A percentile compares a stretch with the other conserved stretches of the same genome.
These are phyloP conservation scores for Tetradesmus obliquus DNA, from an alignment of 139 green algal species.

Conservation along the genomic window DNA sequence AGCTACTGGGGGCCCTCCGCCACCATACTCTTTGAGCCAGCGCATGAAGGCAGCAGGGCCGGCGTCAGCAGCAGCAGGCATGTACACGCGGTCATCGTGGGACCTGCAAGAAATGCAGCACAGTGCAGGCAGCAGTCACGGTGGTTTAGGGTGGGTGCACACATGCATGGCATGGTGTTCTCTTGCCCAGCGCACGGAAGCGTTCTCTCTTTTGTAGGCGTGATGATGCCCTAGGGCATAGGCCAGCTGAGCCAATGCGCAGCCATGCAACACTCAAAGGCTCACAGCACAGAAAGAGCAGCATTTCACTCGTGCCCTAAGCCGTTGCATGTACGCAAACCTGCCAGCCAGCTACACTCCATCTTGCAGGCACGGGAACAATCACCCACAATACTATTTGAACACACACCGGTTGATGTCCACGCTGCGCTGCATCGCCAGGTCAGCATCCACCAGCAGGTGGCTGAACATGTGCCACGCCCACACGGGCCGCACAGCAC, in stretches of 20 bases:
- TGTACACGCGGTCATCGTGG: neutral
- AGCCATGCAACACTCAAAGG: no score
- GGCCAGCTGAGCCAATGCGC: no score
- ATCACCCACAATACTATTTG: no score
- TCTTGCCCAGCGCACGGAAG: no score
- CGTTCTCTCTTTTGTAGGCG: no score
- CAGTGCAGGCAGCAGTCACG: neutral
- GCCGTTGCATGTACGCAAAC: no score
- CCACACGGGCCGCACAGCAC: neutral
- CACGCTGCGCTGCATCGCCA: neutral
- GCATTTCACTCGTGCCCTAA: no score
- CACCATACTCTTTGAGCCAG: slow-evolving; percentile 24
- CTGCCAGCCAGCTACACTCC: no score
- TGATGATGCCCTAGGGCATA: no score
- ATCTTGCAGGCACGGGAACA: no score
- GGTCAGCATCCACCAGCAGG: slow-evolving; percentile 28
- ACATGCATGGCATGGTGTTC: neutral
- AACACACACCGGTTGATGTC: slow-evolving; percentile 13
- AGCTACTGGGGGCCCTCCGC: slow-evolving; percentile 5
- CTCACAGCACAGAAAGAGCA: no score
- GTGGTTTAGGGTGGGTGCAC: neutral
- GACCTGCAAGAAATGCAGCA: neutral
- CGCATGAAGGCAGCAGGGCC: slow-evolving; percentile 5
- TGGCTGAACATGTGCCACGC: neutral
- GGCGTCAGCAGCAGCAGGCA: slow-evolving; percentile 28